Evolutionary conservation across 495 filamentous ascomycete species (phyloP).

Genomic region (Geoglossum glabrum): DNA sequence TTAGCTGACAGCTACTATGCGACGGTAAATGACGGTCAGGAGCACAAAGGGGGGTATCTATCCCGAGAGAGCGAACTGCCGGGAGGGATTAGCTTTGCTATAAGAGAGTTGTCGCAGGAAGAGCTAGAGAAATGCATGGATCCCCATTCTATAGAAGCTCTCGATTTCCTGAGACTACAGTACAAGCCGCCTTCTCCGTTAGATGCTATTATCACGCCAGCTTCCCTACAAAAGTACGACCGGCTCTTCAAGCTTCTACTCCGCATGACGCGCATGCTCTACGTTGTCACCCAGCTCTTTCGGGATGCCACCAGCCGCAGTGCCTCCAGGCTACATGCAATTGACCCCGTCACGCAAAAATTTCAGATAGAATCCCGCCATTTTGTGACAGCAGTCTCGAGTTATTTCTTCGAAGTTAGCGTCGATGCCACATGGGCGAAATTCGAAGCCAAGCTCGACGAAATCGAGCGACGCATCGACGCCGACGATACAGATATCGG

Average conservation of each 20-base stretch:
- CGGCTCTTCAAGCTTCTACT: constrained; percentile 60
- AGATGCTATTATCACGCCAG: constrained; percentile 46
- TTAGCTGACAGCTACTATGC: constrained; percentile 51
- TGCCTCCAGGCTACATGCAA: constrained; percentile 12
- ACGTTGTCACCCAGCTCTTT: constrained; percentile 49
- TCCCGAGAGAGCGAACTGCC: constrained; percentile 32
- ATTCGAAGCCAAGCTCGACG: constrained; percentile 44
- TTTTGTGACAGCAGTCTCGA: constrained; percentile 45
- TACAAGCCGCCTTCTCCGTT: constrained; percentile 64
- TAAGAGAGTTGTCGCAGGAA: constrained; percentile 55
- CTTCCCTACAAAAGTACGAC: constrained; percentile 59
- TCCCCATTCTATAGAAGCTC: constrained; percentile 56
- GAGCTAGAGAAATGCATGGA: constrained; percentile 67
- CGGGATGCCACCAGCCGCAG: constrained; percentile 31
- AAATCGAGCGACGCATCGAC: constrained; percentile 37
- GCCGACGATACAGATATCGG: constrained; percentile 23
- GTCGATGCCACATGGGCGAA: constrained; percentile 47
- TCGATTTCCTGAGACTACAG: constrained; percentile 76
- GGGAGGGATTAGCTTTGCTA: constrained; percentile 65
- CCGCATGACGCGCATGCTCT: constrained; percentile 58
- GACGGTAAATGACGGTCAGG: constrained; percentile 5
- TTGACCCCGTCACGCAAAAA: constrained; percentile 26
- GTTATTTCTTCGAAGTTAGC: constrained; percentile 60
- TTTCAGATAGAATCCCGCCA: constrained; percentile 63
- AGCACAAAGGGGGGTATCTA: constrained; percentile 5